phyloP scores from a whole-genome alignment of 2,329 filamentous ascomycete species.

The Neophaeococcomyces mojaviensis region DNA sequence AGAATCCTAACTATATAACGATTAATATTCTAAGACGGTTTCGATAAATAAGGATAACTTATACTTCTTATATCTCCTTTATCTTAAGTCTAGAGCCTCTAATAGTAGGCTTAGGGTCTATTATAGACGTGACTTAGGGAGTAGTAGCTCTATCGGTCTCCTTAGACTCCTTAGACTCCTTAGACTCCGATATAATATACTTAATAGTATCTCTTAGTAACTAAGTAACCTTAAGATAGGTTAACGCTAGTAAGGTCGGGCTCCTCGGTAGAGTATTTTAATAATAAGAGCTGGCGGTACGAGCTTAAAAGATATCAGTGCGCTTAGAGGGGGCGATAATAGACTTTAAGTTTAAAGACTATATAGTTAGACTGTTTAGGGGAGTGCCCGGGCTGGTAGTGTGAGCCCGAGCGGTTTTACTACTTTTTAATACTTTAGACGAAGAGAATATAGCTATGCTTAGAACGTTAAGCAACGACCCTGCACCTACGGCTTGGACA shows the following conservation, averaged over 20 bases:
- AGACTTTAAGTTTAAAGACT: no score
- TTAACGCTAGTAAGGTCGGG: background rate
- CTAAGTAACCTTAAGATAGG: slow-evolving; percentile 1
- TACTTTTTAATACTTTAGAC: slow-evolving; percentile 5
- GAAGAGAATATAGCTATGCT: slow-evolving; percentile 4
- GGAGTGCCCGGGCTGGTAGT: background rate
- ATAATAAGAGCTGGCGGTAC: slow-evolving; percentile 3
- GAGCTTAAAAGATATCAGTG: slow-evolving; percentile 1
- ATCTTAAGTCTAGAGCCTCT: slow-evolving; percentile 3
- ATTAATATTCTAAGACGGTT: background rate
- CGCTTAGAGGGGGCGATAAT: background rate
- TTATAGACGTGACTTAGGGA: background rate
- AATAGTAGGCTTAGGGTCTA: slow-evolving; percentile 1
- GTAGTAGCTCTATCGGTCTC: slow-evolving; percentile 1
- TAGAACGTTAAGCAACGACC: background rate
- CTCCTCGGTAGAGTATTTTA: slow-evolving; percentile 2
- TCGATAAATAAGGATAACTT: background rate
- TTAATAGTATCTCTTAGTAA: slow-evolving; percentile 1
- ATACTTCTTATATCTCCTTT: slow-evolving; percentile 4
- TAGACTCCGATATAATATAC: slow-evolving; percentile 5
- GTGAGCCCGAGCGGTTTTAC: slow-evolving; percentile 1
- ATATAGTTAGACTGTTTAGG: no score
- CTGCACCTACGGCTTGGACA: slow-evolving; percentile 1
- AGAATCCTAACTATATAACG: background rate
- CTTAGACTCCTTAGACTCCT: no score